A percentile compares a stretch with the other conserved stretches of the same genome.
Evolutionary conservation across 257 asterid species (phyloP).

Genomic region (Fraxinus excelsior): DNA sequence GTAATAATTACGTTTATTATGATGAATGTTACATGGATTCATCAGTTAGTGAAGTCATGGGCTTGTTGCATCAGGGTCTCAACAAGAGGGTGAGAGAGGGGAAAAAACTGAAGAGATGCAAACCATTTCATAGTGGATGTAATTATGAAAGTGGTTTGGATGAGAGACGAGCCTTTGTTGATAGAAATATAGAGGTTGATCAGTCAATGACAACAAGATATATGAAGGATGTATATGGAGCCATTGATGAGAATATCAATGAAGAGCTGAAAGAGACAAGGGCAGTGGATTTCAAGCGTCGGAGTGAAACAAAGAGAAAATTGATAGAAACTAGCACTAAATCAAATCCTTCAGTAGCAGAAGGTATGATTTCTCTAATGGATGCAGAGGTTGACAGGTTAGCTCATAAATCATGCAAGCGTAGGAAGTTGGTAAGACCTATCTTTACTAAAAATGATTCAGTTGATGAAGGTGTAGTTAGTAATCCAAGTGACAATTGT

Average conservation of each 20-base stretch:
- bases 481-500: conserved; percentile 19
- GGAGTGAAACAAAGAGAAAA: conserved; percentile 46
- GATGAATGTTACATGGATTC: conserved; percentile 40
- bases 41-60: conserved; percentile 72
- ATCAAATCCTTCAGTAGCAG: conserved; percentile 21
- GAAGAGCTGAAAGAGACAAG: conserved; percentile 58
- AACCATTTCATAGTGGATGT: conserved; percentile 27
- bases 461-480: conserved; percentile 10
- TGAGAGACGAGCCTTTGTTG: conserved; percentile 29
- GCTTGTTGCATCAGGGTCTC: conserved; percentile 34
- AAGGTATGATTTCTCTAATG: conserved; percentile 17
- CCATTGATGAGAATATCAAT: conserved; percentile 26
- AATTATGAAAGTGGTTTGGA: conserved; percentile 17
- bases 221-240: conserved; percentile 19
- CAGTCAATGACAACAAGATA: conserved; percentile 28
- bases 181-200: conserved; percentile 21
- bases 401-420: conserved; percentile 37
- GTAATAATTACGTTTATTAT: conserved; percentile 12
- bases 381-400: conserved; percentile 33
- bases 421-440: conserved; percentile 66
- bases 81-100: conserved; percentile 20
- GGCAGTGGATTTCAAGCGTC: conserved; percentile 62
- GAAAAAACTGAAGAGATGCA: conserved; percentile 28
- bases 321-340: conserved; percentile 25
- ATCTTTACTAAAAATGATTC: conserved; percentile 37